These are phyloP conservation scores for Gautieria morchelliformis DNA, from an alignment of 768 basidiomycete species.

Conservation along the genomic window DNA sequence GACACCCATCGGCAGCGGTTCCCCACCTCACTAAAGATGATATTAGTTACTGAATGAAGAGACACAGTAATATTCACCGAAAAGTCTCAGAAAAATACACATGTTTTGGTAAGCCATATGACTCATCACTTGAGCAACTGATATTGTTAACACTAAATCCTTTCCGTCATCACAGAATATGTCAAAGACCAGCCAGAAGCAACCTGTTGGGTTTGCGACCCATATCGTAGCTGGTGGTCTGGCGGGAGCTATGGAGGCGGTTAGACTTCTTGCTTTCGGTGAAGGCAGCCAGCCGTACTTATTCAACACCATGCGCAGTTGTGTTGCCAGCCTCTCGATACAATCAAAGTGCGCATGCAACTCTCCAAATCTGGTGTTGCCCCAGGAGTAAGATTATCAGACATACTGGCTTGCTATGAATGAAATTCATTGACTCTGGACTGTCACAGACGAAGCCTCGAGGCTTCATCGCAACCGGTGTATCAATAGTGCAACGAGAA, in stretches of 20 bases:
- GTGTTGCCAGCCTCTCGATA: slow-evolving; percentile 89
- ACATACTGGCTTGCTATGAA: neutral
- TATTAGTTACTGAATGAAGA: too few species aligned
- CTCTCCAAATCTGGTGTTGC: slow-evolving; percentile 69
- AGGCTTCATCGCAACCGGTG: slow-evolving; percentile 86
- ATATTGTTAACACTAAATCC: too few species aligned
- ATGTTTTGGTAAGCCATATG: too few species aligned
- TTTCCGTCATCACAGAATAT: neutral
- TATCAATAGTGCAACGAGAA: slow-evolving; percentile 80
- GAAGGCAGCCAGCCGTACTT: neutral
- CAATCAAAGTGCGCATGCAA: slow-evolving; percentile 99
- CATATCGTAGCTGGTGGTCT: slow-evolving; percentile 93
- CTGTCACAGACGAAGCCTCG: slow-evolving; percentile 70
- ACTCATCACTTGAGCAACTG: too few species aligned
- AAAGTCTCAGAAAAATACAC: too few species aligned
- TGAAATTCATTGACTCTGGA: neutral
- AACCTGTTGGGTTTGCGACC: slow-evolving; percentile 74
- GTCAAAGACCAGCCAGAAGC: slow-evolving; percentile 32
- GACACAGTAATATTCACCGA: too few species aligned
- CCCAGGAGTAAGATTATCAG: slow-evolving; percentile 62
- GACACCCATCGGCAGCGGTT: neutral
- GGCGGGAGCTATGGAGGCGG: slow-evolving; percentile 90
- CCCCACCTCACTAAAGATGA: neutral
- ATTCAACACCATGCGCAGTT: slow-evolving; percentile 32
- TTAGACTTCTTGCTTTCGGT: slow-evolving; percentile 25